phyloP scores from a whole-genome alignment of 768 basidiomycete species.

The Leccinum uliginosum region DNA sequence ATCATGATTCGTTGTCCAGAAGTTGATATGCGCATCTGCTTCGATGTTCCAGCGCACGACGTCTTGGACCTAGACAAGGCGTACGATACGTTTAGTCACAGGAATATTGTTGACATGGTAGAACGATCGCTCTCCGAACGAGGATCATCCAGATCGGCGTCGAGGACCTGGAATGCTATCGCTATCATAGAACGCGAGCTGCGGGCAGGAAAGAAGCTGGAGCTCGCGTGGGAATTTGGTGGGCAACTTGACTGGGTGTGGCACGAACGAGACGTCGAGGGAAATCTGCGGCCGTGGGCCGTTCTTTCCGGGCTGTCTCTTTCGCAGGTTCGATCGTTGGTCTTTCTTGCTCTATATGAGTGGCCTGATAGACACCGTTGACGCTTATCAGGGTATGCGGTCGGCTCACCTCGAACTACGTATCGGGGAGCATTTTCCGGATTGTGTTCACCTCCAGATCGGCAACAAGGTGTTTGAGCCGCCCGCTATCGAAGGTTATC shows the following conservation, averaged over 20 bases:
- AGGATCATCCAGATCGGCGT: constrained; percentile 7
- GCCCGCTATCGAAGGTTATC: constrained; percentile 80
- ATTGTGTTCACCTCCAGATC: constrained; percentile 34
- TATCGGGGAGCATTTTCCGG: constrained; percentile 64
- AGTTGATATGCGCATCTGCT: constrained; percentile 60
- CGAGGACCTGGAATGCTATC: constrained; percentile 56
- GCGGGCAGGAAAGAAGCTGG: constrained; percentile 52
- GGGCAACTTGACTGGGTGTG: constrained; percentile 86
- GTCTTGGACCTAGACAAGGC: constrained; percentile 35
- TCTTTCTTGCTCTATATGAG: background rate
- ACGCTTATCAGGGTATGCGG: constrained; percentile 29
- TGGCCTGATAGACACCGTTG: constrained; percentile 12
- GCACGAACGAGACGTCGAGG: constrained; percentile 62
- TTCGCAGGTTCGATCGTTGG: constrained; percentile 48
- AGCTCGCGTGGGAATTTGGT: constrained; percentile 74
- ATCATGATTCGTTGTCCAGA: constrained; percentile 71
- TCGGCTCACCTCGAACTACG: constrained; percentile 69
- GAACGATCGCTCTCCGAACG: constrained; percentile 43
- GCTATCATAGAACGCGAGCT: constrained; percentile 52
- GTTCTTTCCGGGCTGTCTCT: constrained; percentile 74
- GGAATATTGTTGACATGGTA: constrained; percentile 63
- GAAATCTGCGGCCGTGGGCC: constrained; percentile 60
- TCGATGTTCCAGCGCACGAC: constrained; percentile 59
- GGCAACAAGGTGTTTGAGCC: constrained; percentile 64
- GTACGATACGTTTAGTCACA: constrained; percentile 50